Evolutionary conservation across 768 basidiomycete genomes (phyloP).

Genomic region (Clitopilus passeckerianus): DNA sequence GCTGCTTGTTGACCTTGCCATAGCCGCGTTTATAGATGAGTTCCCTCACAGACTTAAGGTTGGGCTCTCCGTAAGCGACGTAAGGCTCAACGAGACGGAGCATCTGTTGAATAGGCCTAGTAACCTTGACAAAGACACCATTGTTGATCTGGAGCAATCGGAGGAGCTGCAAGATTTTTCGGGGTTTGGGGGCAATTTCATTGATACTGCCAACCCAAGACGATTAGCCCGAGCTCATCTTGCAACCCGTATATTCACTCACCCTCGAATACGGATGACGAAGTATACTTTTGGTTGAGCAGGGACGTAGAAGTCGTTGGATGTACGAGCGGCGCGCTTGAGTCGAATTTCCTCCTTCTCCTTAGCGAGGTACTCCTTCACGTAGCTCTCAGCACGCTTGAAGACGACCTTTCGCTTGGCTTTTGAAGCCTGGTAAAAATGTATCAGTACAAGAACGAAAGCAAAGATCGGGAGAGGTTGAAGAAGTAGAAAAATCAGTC

Average conservation of each 20-base stretch:
- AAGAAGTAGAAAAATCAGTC: constrained; percentile 47
- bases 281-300: constrained; percentile 98
- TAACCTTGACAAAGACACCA: constrained; percentile 97
- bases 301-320: constrained; percentile 96
- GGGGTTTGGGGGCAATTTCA: constrained; percentile 98
- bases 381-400: constrained; percentile 98
- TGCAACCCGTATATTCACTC: constrained; percentile 24
- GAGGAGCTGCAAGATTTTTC: constrained; percentile 98
- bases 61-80: constrained; percentile 96
- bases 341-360: constrained; percentile 97
- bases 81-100: constrained; percentile 96
- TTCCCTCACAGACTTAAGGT: constrained; percentile 94
- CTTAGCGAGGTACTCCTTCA: constrained; percentile 90
- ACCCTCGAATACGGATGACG: constrained; percentile 96
- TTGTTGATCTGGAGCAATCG: constrained; percentile 99
- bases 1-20: constrained; percentile 97
- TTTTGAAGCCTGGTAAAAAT: constrained; percentile 60
- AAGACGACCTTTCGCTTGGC: constrained; percentile 96
- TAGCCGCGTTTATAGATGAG: constrained; percentile 99
- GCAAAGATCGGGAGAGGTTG: not conserved
- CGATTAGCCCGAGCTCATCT: not conserved
- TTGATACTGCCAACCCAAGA: constrained; percentile 72
- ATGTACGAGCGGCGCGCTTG: constrained; percentile 85
- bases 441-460: not conserved
- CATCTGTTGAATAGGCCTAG: constrained; percentile 96